phyloP scores from a whole-genome alignment of 1,284 basidiomycete species.

The Sporisorium exsertum region DNA sequence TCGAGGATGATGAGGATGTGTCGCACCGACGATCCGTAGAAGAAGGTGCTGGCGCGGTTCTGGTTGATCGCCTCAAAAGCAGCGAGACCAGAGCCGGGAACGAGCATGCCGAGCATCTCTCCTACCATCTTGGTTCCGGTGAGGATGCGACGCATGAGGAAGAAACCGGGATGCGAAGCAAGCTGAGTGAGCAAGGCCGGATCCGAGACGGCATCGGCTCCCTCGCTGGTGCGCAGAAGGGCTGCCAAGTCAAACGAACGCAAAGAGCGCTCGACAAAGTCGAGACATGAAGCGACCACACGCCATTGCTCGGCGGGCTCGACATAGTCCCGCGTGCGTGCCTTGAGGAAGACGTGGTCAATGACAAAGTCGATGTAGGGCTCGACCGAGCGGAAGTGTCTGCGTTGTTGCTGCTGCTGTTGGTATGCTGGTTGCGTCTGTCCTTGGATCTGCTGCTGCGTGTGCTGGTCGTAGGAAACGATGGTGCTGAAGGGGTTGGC shows the following conservation, averaged over 20 bases:
- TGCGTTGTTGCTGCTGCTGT: conserved; percentile 24
- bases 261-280: conserved; percentile 85
- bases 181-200: conserved; percentile 69
- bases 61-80: conserved; percentile 74
- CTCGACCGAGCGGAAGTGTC: conserved; percentile 72
- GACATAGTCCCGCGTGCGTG: conserved; percentile 77
- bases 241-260: conserved; percentile 80
- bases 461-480: conserved; percentile 31
- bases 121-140: conserved; percentile 79
- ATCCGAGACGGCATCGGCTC: conserved; percentile 47
- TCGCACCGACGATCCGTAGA: conserved; percentile 80
- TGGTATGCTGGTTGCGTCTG: conserved; percentile 27
- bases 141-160: conserved; percentile 83
- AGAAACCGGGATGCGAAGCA: conserved; percentile 82
- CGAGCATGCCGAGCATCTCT: conserved; percentile 80
- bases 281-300: conserved; percentile 84
- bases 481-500: conserved; percentile 50
- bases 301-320: conserved; percentile 84
- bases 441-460: conserved; percentile 30
- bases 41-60: conserved; percentile 76
- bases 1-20: conserved; percentile 85
- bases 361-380: conserved; percentile 87
- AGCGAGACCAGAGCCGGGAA: conserved; percentile 57
- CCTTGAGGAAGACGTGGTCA: conserved; percentile 81
- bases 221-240: conserved; percentile 38